phyloP scores from a whole-genome alignment of 768 basidiomycete genomes.

The Amanita inopinata region DNA sequence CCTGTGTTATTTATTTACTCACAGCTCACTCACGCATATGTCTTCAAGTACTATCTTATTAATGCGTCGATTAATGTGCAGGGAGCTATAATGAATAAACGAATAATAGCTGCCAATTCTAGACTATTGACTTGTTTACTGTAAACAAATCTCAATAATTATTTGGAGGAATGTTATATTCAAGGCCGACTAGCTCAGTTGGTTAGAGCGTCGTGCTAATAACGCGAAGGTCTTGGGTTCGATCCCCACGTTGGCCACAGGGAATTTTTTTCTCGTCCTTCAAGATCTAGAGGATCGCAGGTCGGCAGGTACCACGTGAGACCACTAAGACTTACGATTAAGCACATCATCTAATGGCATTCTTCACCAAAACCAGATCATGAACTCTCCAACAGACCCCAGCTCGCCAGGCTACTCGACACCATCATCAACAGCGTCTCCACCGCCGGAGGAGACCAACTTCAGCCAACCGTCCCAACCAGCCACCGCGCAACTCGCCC shows the following conservation, averaged over 20 bases:
- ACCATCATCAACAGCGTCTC: conserved; percentile 33
- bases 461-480: conserved; percentile 14
- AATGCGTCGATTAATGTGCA: too few relatives aligned
- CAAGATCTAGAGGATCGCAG: too few relatives aligned
- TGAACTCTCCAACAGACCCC: conserved; percentile 35
- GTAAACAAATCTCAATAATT: background rate
- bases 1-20: background rate
- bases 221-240: conserved; percentile 66
- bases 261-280: background rate
- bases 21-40: background rate
- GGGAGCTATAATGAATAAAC: too few relatives aligned
- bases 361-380: conserved; percentile 10
- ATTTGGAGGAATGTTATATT: background rate
- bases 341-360: background rate
- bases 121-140: background rate
- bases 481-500: conserved; percentile 17
- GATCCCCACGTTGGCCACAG: conserved; percentile 32
- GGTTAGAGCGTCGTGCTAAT: conserved; percentile 83
- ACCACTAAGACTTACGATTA: too few relatives aligned
- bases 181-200: conserved; percentile 72
- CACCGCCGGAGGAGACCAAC: conserved; percentile 30
- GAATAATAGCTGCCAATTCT: conserved; percentile 1
- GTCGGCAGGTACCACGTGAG: too few relatives aligned
- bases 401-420: conserved; percentile 30
- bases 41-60: too few relatives aligned